Conservation (phyloP, 78 protist genomes). For the Cavenderia fasciculata region DNA sequence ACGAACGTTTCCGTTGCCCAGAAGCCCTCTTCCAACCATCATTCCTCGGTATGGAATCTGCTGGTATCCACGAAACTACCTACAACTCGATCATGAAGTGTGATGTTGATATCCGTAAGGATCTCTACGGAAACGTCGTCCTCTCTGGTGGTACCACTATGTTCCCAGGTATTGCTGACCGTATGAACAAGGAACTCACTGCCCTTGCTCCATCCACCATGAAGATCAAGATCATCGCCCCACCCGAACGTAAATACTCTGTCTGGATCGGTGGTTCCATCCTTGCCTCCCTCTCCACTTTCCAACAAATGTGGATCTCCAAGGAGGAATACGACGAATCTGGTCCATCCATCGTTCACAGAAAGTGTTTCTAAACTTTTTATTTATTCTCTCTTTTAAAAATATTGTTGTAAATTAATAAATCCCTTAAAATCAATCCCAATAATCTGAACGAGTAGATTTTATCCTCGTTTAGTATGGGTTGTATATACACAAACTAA, state of each 20-base stretch:
- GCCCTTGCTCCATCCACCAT: slow-evolving; percentile 92
- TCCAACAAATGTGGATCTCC: slow-evolving; percentile 96
- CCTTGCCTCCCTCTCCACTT: slow-evolving; percentile 91
- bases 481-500: too few species aligned
- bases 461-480: too few species aligned
- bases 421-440: too few species aligned
- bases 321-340: slow-evolving; percentile 94
- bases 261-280: slow-evolving; percentile 99
- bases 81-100: slow-evolving; percentile 90
- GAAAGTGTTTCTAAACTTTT: slow-evolving; percentile 87
- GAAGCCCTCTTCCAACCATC: slow-evolving; percentile 93
- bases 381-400: too few species aligned
- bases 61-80: slow-evolving; percentile 91
- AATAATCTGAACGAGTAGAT: too few species aligned
- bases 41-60: slow-evolving; percentile 88
- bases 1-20: slow-evolving; percentile 89
- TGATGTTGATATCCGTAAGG: slow-evolving; percentile 95
- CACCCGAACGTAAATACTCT: slow-evolving; percentile 95
- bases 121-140: slow-evolving; percentile 94
- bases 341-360: slow-evolving; percentile 92
- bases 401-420: too few species aligned
- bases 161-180: slow-evolving; percentile 93
- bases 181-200: slow-evolving; percentile 88
- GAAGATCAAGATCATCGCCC: slow-evolving; percentile 94
- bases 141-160: slow-evolving; percentile 97